These are phyloP conservation scores for Stachybotrys chlorohalonatus DNA, from an alignment of 2,329 filamentous ascomycete species.

Conservation along the genomic window DNA sequence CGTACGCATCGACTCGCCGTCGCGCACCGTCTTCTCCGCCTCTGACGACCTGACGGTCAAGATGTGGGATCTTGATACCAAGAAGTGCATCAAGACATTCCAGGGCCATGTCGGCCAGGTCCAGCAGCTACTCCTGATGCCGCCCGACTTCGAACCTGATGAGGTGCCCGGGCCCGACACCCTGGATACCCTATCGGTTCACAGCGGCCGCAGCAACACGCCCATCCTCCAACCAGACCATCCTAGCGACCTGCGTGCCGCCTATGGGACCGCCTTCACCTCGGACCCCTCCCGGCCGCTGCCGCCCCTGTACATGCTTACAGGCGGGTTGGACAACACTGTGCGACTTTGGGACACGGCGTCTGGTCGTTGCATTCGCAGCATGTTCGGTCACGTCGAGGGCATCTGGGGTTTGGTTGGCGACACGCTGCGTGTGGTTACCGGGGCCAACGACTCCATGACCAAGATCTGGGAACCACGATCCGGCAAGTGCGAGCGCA, in stretches of 20 bases:
- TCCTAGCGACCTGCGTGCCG: conserved; percentile 36
- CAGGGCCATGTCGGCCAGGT: conserved; percentile 91
- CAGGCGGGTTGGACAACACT: conserved; percentile 82
- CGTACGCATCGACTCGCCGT: conserved; percentile 76
- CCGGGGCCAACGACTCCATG: conserved; percentile 86
- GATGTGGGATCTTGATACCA: conserved; percentile 86
- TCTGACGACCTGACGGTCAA: conserved; percentile 90
- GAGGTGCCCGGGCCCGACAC: conserved; percentile 42
- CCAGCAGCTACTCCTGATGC: conserved; percentile 80
- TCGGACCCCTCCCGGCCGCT: conserved; percentile 53
- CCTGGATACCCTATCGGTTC: conserved; percentile 44
- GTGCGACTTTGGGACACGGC: conserved; percentile 88
- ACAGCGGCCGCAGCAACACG: conserved; percentile 36
- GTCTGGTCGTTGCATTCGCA: conserved; percentile 73
- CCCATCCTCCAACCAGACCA: conserved; percentile 21
- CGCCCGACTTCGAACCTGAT: conserved; percentile 82
- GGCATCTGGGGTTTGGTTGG: conserved; percentile 90
- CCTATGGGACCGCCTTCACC: conserved; percentile 56
- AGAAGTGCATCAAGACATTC: conserved; percentile 66
- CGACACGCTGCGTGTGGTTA: conserved; percentile 80
- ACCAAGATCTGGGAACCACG: conserved; percentile 91
- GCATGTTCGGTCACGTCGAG: conserved; percentile 94
- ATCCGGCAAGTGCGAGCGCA: conserved; percentile 84
- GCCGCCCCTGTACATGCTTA: conserved; percentile 86
- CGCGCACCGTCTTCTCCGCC: conserved; percentile 81